phyloP scores from a whole-genome alignment of 208 protist genomes.

The Acanthamoeba castellanii region DNA sequence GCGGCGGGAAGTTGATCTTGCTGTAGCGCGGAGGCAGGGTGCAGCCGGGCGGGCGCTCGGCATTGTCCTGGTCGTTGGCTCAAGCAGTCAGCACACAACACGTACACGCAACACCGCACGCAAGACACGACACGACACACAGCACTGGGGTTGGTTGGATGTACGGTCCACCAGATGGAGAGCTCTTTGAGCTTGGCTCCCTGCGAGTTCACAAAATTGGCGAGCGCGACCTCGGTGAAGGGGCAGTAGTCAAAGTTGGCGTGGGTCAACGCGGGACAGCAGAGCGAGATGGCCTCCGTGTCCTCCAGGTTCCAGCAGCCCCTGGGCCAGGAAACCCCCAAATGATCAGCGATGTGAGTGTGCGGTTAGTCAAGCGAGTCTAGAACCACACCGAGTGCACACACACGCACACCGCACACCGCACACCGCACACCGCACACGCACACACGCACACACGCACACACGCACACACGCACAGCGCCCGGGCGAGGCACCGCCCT shows the following conservation, averaged over 20 bases:
- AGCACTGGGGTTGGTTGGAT: neutral
- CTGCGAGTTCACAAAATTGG: neutral
- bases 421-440: neutral
- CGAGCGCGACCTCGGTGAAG: slow-evolving; percentile 1
- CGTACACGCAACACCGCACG: too few species aligned
- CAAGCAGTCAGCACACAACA: neutral
- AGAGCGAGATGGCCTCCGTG: neutral
- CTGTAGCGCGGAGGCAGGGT: neutral
- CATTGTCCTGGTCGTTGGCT: neutral
- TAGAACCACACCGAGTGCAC: too few species aligned
- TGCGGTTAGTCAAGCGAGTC: too few species aligned
- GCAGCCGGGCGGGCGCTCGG: neutral
- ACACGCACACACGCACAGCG: too few species aligned
- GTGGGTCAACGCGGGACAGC: neutral
- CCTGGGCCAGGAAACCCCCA: too few species aligned
- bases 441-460: too few species aligned
- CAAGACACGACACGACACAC: neutral
- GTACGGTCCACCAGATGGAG: slow-evolving; percentile 39
- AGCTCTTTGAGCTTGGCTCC: slow-evolving; percentile 7
- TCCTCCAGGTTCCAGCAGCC: slow-evolving; percentile 7
- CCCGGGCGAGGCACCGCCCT: too few species aligned
- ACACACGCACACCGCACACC: too few species aligned
- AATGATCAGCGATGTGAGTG: too few species aligned
- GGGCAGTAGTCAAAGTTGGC: slow-evolving; percentile 43
- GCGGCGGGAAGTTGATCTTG: slow-evolving; percentile 27